Conservation (phyloP, 1,284 basidiomycete species). For the Coniferiporia sulphurascens region DNA sequence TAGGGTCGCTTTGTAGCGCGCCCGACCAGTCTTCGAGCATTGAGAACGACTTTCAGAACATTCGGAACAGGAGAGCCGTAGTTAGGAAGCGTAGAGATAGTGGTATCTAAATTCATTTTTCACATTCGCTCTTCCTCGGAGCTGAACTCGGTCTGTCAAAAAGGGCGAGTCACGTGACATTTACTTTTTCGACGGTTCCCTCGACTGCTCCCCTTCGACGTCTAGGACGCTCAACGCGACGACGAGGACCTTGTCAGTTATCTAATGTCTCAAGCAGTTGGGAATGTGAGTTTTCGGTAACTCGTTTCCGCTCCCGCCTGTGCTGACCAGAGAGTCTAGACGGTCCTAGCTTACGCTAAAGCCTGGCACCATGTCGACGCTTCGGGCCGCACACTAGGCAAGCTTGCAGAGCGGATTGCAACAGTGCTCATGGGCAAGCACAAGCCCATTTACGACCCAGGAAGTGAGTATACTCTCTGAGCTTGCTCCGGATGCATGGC, state of each 20-base stretch:
- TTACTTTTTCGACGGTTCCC: background rate
- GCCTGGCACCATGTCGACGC: slow-evolving; percentile 97
- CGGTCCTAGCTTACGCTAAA: slow-evolving; percentile 86
- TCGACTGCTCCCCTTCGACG: too few relatives aligned
- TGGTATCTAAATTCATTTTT: too few relatives aligned
- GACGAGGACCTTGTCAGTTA: background rate
- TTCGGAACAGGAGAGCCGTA: background rate
- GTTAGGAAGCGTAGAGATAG: too few relatives aligned
- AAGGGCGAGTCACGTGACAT: background rate
- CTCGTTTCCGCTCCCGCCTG: background rate
- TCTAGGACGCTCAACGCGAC: background rate
- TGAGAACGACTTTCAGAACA: background rate
- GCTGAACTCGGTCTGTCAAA: background rate
- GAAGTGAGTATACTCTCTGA: slow-evolving; percentile 48
- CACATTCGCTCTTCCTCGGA: too few relatives aligned
- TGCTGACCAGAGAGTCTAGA: slow-evolving; percentile 43
- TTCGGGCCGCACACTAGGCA: slow-evolving; percentile 84
- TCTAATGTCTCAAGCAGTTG: slow-evolving; percentile 26
- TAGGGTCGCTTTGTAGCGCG: slow-evolving; percentile 57
- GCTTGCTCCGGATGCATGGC: background rate
- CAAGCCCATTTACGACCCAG: slow-evolving; percentile 95
- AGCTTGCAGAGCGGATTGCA: slow-evolving; percentile 91
- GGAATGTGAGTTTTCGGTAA: slow-evolving; percentile 22
- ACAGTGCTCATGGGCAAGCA: slow-evolving; percentile 98
- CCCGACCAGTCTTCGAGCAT: slow-evolving; percentile 34